Evolutionary conservation across 345 rosid genomes (phyloP).

Genomic region (Citrus hindsii): DNA sequence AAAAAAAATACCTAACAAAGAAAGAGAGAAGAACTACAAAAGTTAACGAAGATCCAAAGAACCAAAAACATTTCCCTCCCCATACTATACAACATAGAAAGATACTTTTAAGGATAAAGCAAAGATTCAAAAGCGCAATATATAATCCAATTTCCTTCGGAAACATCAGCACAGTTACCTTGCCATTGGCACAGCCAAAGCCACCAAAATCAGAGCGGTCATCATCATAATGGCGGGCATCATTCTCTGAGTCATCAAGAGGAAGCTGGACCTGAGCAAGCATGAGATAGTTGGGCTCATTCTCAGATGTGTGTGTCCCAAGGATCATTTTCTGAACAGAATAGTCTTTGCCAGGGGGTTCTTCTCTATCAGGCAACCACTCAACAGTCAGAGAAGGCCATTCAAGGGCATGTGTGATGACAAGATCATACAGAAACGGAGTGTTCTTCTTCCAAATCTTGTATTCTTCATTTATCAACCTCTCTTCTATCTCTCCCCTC

Average conservation of each 20-base stretch:
- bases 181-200: constrained; percentile 84
- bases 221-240: constrained; percentile 91
- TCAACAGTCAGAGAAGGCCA: constrained; percentile 99
- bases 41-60: not conserved
- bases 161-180: constrained; percentile 36
- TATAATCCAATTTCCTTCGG: not conserved
- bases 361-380: constrained; percentile 93
- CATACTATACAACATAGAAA: not conserved
- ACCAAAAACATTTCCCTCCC: not conserved
- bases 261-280: constrained; percentile 97
- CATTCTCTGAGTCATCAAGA: constrained; percentile 84
- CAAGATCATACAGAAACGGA: constrained; percentile 93
- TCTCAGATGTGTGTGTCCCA: constrained; percentile 97
- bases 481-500: constrained; percentile 94
- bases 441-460: constrained; percentile 99
- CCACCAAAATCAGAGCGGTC: constrained; percentile 80
- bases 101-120: not conserved
- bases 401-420: constrained; percentile 94
- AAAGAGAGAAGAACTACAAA: not conserved
- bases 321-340: constrained; percentile 97
- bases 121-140: not conserved
- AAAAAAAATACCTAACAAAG: no score
- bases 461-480: constrained; percentile 92
- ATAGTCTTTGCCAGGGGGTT: constrained; percentile 92
- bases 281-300: constrained; percentile 95